Evolutionary conservation across 192 early-diverging fungal genomes (phyloP), one percentile per base, ranked within the genome.

Genomic region (Coemansia sp.): DNA sequence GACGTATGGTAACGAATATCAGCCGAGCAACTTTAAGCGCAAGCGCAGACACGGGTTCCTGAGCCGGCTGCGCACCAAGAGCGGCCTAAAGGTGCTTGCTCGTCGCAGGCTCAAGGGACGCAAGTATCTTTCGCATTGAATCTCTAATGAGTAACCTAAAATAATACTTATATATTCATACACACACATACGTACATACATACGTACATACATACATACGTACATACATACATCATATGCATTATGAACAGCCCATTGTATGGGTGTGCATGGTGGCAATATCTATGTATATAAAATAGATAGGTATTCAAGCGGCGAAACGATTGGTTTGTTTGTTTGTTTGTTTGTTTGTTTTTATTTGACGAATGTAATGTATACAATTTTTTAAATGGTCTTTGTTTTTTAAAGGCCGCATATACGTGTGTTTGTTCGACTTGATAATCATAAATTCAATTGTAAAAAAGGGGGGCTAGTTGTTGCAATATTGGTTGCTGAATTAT

Each of bases 11-110:
- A 84, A 87, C 54, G 89, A 89, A 49, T 98, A 94, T 71, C 94
- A 94, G 72, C 96, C 96, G 9, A 88, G 83, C 54, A 90, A 89
- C 44, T 55, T 92, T 10, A 88, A 89, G 43, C 85, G 94, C 28
- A 97, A 97, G 78, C 80, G 94, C 51, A 81, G 83, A 63, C 88
- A 89, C 70, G 96, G 96, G 43, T 98, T 96, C 70, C 79, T 96
- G 59, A 72, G 78, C 34, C 79, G 96, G 10, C 64, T 94, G 55
- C 71, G 84, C 50, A 90, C 86, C 26, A 83, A 85, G 45, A 79
- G 65, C 15, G 96, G 96, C 5, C 80, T 90, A 19, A 86, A 80
- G 53, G 80, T 91, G 1, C 68, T 98, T 23, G 56, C 60, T 11
- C 78, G 89, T 43, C 78, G 96, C 14, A 81, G 78, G 55, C 44